Conservation (phyloP, 2,329 filamentous ascomycete genomes). For the Neofusicoccum ribis region DNA sequence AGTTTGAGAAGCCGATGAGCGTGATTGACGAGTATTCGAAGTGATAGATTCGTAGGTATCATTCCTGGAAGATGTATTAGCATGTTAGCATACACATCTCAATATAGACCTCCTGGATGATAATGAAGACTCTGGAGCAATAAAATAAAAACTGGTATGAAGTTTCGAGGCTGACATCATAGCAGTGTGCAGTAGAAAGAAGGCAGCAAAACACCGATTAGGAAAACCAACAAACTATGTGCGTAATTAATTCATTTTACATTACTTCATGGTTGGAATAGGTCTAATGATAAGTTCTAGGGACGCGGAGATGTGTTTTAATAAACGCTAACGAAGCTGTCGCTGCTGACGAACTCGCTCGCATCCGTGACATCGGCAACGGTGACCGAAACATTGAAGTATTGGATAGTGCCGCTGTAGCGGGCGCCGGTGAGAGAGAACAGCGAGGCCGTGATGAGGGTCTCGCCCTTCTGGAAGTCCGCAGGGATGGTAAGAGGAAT, state of each 20-base stretch:
- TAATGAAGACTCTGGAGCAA: no score
- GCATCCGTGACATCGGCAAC: conserved; percentile 24
- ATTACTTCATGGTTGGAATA: background rate
- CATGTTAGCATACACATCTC: no score
- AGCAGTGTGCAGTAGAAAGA: no score
- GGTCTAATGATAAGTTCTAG: background rate
- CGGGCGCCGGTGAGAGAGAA: conserved; percentile 22
- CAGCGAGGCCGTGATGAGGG: conserved; percentile 27
- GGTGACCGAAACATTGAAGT: conserved; percentile 30
- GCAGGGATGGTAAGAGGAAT: conserved; percentile 25
- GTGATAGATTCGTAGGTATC: background rate
- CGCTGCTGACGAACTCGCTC: background rate
- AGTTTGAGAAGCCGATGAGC: conserved; percentile 52
- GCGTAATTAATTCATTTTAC: background rate
- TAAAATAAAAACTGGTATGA: no score
- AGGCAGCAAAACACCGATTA: no score
- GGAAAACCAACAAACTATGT: no score
- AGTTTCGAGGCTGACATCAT: no score
- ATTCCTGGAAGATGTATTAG: no score
- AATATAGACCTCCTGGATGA: no score
- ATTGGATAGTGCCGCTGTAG: conserved; percentile 5
- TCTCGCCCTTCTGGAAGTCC: conserved; percentile 23
- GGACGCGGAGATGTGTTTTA: background rate
- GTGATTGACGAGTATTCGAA: conserved; percentile 53
- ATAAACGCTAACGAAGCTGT: background rate